These are phyloP conservation scores for Fusarium hainanense DNA, from an alignment of 2,329 filamentous ascomycete genomes.

Conservation along the genomic window DNA sequence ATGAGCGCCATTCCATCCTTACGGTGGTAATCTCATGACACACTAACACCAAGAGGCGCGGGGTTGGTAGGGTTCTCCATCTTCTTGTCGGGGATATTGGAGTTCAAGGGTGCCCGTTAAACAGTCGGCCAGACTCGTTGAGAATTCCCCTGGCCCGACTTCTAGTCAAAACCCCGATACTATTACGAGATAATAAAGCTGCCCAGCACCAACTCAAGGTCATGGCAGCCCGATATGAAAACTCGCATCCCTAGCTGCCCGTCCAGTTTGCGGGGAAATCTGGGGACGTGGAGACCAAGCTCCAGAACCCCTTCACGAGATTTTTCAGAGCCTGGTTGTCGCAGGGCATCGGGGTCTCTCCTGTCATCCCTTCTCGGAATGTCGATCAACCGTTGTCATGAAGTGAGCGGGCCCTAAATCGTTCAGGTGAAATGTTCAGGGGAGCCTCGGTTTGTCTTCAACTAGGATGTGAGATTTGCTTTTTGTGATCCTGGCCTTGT, in stretches of 20 bases:
- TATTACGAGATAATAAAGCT: constrained; percentile 45
- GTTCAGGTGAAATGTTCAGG: constrained; percentile 4
- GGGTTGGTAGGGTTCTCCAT: constrained; percentile 39
- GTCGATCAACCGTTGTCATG: constrained; percentile 29
- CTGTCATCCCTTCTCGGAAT: constrained; percentile 10
- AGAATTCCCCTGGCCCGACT: constrained; percentile 26
- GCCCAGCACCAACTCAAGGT: constrained; percentile 34
- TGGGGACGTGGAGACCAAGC: constrained; percentile 39
- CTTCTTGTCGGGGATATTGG: constrained; percentile 35
- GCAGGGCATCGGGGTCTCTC: constrained; percentile 13
- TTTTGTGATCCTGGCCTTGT: constrained; percentile 18
- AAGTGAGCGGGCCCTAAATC: constrained; percentile 15
- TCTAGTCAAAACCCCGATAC: constrained; percentile 42
- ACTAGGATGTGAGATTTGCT: constrained; percentile 28
- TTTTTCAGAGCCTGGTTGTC: constrained; percentile 14
- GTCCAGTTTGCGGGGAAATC: constrained; percentile 45
- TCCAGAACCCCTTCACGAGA: constrained; percentile 15
- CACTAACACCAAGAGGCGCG: constrained; percentile 35
- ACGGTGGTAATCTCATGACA: constrained; percentile 38
- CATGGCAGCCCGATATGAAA: constrained; percentile 22
- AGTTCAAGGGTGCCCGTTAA: constrained; percentile 38
- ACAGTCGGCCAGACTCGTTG: constrained; percentile 29
- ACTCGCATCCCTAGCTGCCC: constrained; percentile 18
- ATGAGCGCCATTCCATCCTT: constrained; percentile 19
- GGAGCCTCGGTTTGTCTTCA: constrained; percentile 20